Evolutionary conservation across 1,284 basidiomycete genomes (phyloP), one percentile per base, ranked within the genome.

Genomic region (Sporisorium scitamineum): DNA sequence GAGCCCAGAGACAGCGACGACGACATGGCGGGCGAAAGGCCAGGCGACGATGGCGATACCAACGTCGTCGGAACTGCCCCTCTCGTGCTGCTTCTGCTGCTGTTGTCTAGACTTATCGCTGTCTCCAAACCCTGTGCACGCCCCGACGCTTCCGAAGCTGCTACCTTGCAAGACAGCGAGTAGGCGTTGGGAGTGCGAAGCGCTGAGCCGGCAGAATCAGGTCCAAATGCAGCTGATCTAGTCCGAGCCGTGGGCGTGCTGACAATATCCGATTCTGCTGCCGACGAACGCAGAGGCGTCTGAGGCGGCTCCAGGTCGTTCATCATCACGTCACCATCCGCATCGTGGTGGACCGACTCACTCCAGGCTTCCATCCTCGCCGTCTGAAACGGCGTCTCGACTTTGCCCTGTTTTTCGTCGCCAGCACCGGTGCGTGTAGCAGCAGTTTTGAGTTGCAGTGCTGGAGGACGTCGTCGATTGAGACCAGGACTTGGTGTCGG

Each of bases 351-450:
- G 13, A 32, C 39, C n/a, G 39, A 20, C 10, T 22, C 57, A 3
- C 45, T 47, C 63, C 72, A 70, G 1, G 54, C 31, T 26, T 63
- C 56, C 54, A 51, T 64, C 48, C 64, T 66, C 14, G 72, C 72
- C 24, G 72, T 70, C 5, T 68, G 60, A 58, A 70, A 75, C 4
- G 72, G 72, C 20, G 72, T 75, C 29, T 70, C 72, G 16, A 65
- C 55, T 31, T 61, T 52, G 14, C 45, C 11, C 3, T 45, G 56
- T 2, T 16, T 22, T 7, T n/a, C 9, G 20, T 54, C 37, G 24
- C 44, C 51, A 10, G 26, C 27, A 11, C 34, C 45, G 6, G 45
- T 18, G 16, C 45, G 29, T n/a, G 37, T 20, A 6, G 42, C 29
- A 11, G 42, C 50, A 34, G n/a, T 13, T 27, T 59, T 51, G 51